Base-by-base conservation (phyloP, 2,329 filamentous ascomycete genomes). In the Claviceps arundinis region DNA sequence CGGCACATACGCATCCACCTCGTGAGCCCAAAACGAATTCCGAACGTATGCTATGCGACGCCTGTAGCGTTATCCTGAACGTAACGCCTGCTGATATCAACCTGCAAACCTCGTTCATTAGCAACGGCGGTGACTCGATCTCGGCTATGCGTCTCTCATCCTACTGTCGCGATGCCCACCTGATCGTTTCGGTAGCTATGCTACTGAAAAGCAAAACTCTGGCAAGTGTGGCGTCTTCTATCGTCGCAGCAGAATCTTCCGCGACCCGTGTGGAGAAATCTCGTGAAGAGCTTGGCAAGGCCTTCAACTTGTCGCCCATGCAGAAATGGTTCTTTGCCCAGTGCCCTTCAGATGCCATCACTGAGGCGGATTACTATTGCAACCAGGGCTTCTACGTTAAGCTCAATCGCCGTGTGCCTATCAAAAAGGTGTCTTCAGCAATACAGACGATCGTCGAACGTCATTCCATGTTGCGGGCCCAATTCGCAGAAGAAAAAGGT, bases 71-170 rank as follows among this genome's bases (percentile, higher is more conserved):
- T 17, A 63, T 73, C 0, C 63, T 76, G 7, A 66, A 70, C 48
- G 54, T 71, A 3, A 53, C 63, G 0, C 53, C 61, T 0, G 59
- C 60, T 0, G 56, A 64, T 2, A 58, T 69, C 24, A 58, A 62
- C 0, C 50, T 61, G 0, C 61, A 65, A 14, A 59, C 63, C 38
- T 63, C 64, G 46, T 73, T 74, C 49, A 62, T 71, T 16, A 56
- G 58, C 4, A 58, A 72, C 0, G 71, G 72, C 2, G 72, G 72
- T 2, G 71, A 74, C 48, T 73, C 71, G 8, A 72, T 74, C 37
- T 59, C 60, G 2, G 70, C 71, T 2, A 74, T 74, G 61, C 63
- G 66, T 8, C 60, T 72, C 16, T 63, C 66, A 4, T 70, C 75
- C n/a, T 59, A 62, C 4, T 68, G 65, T 37, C 63, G 64, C 9